phyloP scores from a whole-genome alignment of 257 asterid genomes.

The Galeopsis tetrahit region DNA sequence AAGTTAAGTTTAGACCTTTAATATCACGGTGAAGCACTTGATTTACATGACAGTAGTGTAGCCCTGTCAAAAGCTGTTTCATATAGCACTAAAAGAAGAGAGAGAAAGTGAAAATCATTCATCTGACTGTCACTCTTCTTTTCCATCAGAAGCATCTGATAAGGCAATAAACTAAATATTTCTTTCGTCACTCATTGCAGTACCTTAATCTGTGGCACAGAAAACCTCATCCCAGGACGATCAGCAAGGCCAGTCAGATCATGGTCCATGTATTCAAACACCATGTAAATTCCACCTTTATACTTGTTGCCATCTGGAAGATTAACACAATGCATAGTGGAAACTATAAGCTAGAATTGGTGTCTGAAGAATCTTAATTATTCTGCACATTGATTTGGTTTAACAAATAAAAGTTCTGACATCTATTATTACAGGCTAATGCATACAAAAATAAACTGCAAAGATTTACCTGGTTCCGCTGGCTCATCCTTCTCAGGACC shows the following conservation, averaged over 20 bases:
- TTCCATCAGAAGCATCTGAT: conserved; percentile 48
- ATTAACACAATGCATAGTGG: conserved; percentile 25
- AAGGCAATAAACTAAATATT: conserved; percentile 28
- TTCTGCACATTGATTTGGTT: not conserved
- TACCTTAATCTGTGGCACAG: conserved; percentile 92
- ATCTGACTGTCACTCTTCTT: conserved; percentile 49
- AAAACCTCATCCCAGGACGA: conserved; percentile 89
- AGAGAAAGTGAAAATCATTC: conserved; percentile 47
- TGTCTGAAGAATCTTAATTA: not conserved
- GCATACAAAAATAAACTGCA: conserved; percentile 2
- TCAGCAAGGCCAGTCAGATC: conserved; percentile 94
- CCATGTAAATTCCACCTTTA: conserved; percentile 92
- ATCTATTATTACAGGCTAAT: not conserved
- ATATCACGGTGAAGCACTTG: conserved; percentile 96
- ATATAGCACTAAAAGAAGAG: conserved; percentile 74
- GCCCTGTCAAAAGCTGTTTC: conserved; percentile 93
- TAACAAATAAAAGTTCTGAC: not conserved
- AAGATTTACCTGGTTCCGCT: conserved; percentile 56
- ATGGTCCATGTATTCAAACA: conserved; percentile 95
- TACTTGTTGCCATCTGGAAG: conserved; percentile 81
- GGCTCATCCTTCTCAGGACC: conserved; percentile 87
- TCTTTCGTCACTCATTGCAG: conserved; percentile 27
- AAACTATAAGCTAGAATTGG: conserved; percentile 19
- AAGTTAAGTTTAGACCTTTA: conserved; percentile 59
- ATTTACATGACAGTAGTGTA: conserved; percentile 92